phyloP scores from a whole-genome alignment of 176 grass and related monocot species.

The Raddia guianensis region DNA sequence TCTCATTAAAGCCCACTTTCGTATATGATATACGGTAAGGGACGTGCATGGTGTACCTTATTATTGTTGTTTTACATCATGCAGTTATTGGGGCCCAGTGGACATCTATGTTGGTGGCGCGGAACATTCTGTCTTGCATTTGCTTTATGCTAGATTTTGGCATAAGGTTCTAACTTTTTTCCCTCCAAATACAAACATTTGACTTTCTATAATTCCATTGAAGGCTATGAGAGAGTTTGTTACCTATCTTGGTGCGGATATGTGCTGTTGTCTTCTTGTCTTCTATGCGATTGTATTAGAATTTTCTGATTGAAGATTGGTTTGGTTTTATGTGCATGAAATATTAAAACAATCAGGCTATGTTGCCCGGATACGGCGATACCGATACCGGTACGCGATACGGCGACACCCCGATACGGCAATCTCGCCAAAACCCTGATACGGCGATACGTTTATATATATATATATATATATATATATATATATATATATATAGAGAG shows the following conservation, averaged over 20 bases:
- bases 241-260: conserved; percentile 26
- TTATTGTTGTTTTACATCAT: conserved; percentile 17
- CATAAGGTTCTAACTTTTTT: conserved; percentile 68
- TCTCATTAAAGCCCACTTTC: neutral
- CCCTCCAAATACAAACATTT: neutral
- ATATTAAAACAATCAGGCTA: neutral
- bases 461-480: too few relatives aligned
- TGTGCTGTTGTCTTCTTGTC: neutral
- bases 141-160: conserved; percentile 99
- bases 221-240: conserved; percentile 10
- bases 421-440: too few relatives aligned
- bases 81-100: conserved; percentile 95
- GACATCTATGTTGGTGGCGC: conserved; percentile 96
- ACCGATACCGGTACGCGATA: too few relatives aligned
- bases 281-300: neutral
- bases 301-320: conserved; percentile 21
- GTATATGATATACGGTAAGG: conserved; percentile 1
- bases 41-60: conserved; percentile 16
- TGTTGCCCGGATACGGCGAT: too few relatives aligned
- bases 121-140: conserved; percentile 98
- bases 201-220: conserved; percentile 22
- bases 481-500: too few relatives aligned
- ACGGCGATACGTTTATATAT: too few relatives aligned
- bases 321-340: conserved; percentile 3
- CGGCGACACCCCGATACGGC: too few relatives aligned